Evolutionary conservation across 768 basidiomycete species (phyloP), one percentile per base, ranked within the genome.

Genomic region (Leccinum sublutescens): DNA sequence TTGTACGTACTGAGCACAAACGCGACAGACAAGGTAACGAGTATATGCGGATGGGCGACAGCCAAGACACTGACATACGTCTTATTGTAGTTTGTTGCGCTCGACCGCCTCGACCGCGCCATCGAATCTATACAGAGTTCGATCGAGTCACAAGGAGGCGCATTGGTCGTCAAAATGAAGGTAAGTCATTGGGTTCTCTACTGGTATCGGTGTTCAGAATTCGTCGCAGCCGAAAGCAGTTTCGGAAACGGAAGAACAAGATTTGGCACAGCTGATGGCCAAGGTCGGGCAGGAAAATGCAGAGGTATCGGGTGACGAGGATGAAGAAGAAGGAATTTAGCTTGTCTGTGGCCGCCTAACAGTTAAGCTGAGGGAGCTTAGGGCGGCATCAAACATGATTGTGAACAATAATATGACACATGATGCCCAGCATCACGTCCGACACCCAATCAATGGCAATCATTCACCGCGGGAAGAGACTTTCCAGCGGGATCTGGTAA

Each of bases 181-280:
- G 95, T 91, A 61, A 43, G 52, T 27, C 14, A 11, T 51, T 15
- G 8, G 5, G 45, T 14, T 31, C 27, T 50, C 23, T 19, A 10
- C 2, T 19, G 15, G 40, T 34, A 11, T 36, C 9, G 27, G 33
- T 40, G 23, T 60, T 36, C 17, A 45, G n/a, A 10, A 45, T n/a
- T 9, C 11, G 21, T 60, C 19, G 31, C 65, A 97, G 94, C 97
- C 97, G 60, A 98, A 98, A 81, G 94, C 96, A 2, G 90, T 99
- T 38, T 95, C 93, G 25, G 97, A 98, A 74, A 92, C 91, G 5
- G 97, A 99, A 77, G 97, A 99, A 74, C 91, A 94, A 64, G 97
- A 98, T 72, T 84, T 99, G 62, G 95, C 94, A 1, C 91, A 94
- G 64, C 89, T 97, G 67, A 98, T 99, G 96, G 93, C 90, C 40